Evolutionary conservation across 495 filamentous ascomycete genomes (phyloP).

Genomic region (Penicillium soppii): DNA sequence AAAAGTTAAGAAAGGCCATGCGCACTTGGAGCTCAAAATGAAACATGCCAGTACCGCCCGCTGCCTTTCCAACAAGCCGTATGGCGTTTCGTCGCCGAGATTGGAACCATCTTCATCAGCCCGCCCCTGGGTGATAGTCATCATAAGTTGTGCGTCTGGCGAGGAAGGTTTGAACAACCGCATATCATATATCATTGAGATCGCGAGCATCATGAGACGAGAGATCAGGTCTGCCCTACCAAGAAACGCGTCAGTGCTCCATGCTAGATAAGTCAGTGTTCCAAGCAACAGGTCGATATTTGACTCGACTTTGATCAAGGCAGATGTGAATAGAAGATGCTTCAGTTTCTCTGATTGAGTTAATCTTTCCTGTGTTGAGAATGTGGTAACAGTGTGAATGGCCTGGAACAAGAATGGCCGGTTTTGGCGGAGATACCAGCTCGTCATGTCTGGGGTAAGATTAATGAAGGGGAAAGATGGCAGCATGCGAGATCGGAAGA

Average conservation of each 20-base stretch:
- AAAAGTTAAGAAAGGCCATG: not conserved
- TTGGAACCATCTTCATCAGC: conserved; percentile 7
- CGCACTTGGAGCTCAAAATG: conserved; percentile 31
- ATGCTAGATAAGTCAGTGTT: conserved; percentile 29
- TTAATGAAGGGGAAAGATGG: conserved; percentile 43
- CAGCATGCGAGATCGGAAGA: conserved; percentile 42
- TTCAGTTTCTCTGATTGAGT: conserved; percentile 23
- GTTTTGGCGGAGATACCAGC: conserved; percentile 22
- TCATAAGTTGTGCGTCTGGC: conserved; percentile 21
- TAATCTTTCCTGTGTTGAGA: conserved; percentile 24
- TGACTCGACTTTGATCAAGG: conserved; percentile 22
- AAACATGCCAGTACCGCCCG: conserved; percentile 31
- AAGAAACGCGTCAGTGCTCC: conserved; percentile 35
- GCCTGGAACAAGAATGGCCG: conserved; percentile 25
- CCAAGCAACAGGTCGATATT: conserved; percentile 30
- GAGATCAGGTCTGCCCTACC: conserved; percentile 25
- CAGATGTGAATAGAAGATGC: conserved; percentile 17
- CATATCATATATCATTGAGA: conserved; percentile 28
- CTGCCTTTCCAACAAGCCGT: conserved; percentile 24
- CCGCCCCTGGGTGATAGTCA: conserved; percentile 24
- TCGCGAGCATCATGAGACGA: conserved; percentile 30
- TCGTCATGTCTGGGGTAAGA: conserved; percentile 19
- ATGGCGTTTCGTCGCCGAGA: conserved; percentile 6
- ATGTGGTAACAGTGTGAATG: conserved; percentile 23
- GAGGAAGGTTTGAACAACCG: conserved; percentile 25